Evolutionary conservation across 169 alveolate species (phyloP), one percentile per base, ranked within the genome.

Genomic region (Plasmodium inui): DNA sequence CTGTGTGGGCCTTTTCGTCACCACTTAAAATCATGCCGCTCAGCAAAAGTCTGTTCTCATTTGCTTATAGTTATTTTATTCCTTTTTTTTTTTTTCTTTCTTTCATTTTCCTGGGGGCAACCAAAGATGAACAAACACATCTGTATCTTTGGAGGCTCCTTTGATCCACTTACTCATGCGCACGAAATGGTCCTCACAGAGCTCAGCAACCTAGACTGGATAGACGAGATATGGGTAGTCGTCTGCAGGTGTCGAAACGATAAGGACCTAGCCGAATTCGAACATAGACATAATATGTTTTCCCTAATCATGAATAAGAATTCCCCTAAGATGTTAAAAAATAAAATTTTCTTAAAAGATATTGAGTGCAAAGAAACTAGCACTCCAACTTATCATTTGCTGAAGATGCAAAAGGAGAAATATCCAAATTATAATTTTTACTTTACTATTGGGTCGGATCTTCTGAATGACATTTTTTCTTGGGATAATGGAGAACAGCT

Each of bases 141-240:
- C 55, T 86, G 93, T 44, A 86, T 86, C 67, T 86, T 76, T 86
- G 93, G 93, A 74, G 93, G 93, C 26, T 86, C 93, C 32, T 86
- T 53, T 76, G 93, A 86, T 55, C 93, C 93, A 55, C 37, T 76
- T 74, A 86, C 93, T 5, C 67, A 74, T 74, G 93, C 86, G 22
- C 93, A 86, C 34, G 93, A 86, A 86, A 86, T 86, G 93, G 93
- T 86, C 26, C 93, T 86, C 32, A 12, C 55, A 4, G 61, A 86
- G 37, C 32, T 86, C 41, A 74, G 86, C 71, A 86, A 50, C 70
- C 80, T 86, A 78, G 32, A 86, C 9, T 86, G 93, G 93, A 57
- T 86, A 37, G 86, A 86, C 80, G 93, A 86, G 76, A 76, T 86
- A 50, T 86, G 93, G 93, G 93, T 86, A 44, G 93, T 86, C 44